Conservation (phyloP, 352 stramenopile genomes). For the Pythium guiyangense region DNA sequence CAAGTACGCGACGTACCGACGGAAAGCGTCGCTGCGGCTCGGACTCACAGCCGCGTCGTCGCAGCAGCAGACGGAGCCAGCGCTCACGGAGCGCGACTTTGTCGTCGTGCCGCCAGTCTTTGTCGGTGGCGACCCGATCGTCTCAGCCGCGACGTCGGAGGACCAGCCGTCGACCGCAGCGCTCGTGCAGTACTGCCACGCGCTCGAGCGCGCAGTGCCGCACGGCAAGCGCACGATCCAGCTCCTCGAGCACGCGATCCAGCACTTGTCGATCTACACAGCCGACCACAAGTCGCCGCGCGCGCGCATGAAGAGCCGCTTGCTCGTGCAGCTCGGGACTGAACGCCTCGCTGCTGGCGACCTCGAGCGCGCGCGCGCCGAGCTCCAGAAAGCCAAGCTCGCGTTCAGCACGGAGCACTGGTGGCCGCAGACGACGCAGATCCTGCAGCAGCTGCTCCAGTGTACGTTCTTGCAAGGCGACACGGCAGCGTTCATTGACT, state of each 20-base stretch:
- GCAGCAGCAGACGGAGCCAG: not conserved
- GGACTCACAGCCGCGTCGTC: conserved; percentile 25
- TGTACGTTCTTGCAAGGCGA: conserved; percentile 76
- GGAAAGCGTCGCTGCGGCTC: conserved; percentile 59
- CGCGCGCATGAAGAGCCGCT: conserved; percentile 66
- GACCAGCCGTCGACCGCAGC: conserved; percentile 39
- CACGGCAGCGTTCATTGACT: conserved; percentile 70
- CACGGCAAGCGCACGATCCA: conserved; percentile 74
- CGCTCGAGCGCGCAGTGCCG: conserved; percentile 47
- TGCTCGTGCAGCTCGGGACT: conserved; percentile 67
- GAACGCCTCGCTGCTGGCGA: conserved; percentile 70
- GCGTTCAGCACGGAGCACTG: conserved; percentile 61
- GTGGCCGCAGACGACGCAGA: conserved; percentile 67
- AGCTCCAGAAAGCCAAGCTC: conserved; percentile 68
- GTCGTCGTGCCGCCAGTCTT: conserved; percentile 69
- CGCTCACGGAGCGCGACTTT: conserved; percentile 47
- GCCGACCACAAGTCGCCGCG: conserved; percentile 60
- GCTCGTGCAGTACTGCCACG: conserved; percentile 64
- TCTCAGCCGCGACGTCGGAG: conserved; percentile 36
- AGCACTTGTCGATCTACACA: conserved; percentile 65
- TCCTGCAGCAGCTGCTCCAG: conserved; percentile 68
- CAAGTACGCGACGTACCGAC: conserved; percentile 78
- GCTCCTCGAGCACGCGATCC: conserved; percentile 70
- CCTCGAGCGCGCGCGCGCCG: conserved; percentile 53
- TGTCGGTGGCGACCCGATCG: conserved; percentile 61